These are phyloP conservation scores for Wallacemonas collosoma DNA, from an alignment of 208 protist genomes.

Conservation along the genomic window DNA sequence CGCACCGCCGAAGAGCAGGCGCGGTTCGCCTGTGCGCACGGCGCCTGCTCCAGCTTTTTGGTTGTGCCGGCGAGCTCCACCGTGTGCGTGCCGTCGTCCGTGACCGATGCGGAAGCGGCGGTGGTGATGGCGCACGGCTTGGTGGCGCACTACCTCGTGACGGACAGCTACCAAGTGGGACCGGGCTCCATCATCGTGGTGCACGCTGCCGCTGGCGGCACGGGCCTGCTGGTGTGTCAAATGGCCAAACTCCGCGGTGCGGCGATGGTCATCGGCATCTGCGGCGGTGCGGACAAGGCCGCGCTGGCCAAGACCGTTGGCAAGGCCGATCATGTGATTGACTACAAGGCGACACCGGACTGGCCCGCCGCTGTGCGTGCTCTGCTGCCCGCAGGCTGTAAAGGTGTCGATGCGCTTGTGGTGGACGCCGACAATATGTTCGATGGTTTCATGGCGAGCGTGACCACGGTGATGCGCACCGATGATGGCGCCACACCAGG, in stretches of 20 bases:
- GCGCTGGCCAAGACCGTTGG: constrained; percentile 50
- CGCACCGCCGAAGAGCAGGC: neutral
- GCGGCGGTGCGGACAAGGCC: constrained; percentile 69
- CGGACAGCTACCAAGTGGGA: constrained; percentile 55
- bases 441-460: neutral
- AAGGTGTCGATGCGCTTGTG: constrained; percentile 70
- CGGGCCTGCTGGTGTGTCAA: constrained; percentile 84
- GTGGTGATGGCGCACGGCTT: constrained; percentile 75
- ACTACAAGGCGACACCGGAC: constrained; percentile 58
- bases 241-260: constrained; percentile 92
- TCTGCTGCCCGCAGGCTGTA: constrained; percentile 33
- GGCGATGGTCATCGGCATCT: constrained; percentile 86
- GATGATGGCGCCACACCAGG: neutral
- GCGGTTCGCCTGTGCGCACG: constrained; percentile 13
- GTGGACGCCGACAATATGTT: neutral
- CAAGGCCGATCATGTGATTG: constrained; percentile 70
- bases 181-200: constrained; percentile 64
- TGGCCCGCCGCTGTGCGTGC: constrained; percentile 52
- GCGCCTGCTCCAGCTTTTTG: constrained; percentile 34
- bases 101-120: constrained; percentile 55
- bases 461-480: neutral
- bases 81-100: constrained; percentile 43
- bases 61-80: constrained; percentile 20
- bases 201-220: constrained; percentile 89
- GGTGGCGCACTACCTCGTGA: constrained; percentile 88